These are phyloP conservation scores for Cardamine occulta DNA, from an alignment of 345 rosid species.

Conservation along the genomic window DNA sequence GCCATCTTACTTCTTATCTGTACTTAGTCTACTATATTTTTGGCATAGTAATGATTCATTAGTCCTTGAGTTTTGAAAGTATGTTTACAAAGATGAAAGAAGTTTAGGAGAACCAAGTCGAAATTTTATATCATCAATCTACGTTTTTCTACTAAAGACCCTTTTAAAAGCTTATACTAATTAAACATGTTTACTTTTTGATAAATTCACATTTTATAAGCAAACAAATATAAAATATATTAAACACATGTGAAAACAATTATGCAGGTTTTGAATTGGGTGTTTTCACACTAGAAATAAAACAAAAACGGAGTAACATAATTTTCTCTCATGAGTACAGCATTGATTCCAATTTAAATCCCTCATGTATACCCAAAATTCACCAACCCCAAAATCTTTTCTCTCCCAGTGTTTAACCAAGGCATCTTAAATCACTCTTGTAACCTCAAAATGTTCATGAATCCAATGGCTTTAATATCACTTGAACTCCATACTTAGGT, in stretches of 20 bases:
- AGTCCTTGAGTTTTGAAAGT: background rate
- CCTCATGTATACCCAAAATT: slow-evolving; percentile 11
- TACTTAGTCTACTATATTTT: background rate
- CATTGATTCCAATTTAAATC: slow-evolving; percentile 14
- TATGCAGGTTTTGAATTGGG: background rate
- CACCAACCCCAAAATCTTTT: background rate
- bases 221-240: background rate
- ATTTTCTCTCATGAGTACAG: background rate
- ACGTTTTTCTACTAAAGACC: background rate
- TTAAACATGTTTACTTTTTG: background rate
- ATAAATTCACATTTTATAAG: background rate
- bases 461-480: slow-evolving; percentile 56
- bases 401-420: background rate
- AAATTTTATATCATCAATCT: background rate
- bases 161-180: background rate
- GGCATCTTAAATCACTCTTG: background rate
- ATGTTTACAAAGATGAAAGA: background rate
- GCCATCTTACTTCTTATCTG: background rate
- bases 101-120: background rate
- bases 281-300: background rate
- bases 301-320: slow-evolving; percentile 9
- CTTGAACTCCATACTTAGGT: slow-evolving; percentile 80
- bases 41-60: background rate
- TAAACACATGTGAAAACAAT: background rate
- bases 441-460: slow-evolving; percentile 28